Evolutionary conservation across 2,329 filamentous ascomycete species (phyloP).

Genomic region (Ceratocystis papillata): DNA sequence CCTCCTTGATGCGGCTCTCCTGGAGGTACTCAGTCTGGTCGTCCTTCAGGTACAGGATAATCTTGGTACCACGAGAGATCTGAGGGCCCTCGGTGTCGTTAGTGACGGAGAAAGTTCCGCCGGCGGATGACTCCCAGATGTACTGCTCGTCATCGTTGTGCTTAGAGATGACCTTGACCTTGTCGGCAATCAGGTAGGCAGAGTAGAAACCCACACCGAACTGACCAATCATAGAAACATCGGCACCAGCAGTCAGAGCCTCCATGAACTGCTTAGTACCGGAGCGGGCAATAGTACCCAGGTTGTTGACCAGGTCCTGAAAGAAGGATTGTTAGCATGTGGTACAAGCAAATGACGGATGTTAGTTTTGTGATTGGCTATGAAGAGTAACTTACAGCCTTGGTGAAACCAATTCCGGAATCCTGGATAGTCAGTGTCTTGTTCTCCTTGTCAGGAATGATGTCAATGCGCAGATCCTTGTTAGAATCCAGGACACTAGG

Average conservation of each 20-base stretch:
- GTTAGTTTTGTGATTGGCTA: slow-evolving; percentile 8
- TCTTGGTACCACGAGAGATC: slow-evolving; percentile 91
- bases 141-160: slow-evolving; percentile 99
- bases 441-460: slow-evolving; percentile 92
- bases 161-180: slow-evolving; percentile 91
- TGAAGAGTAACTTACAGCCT: slow-evolving; percentile 64
- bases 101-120: slow-evolving; percentile 90
- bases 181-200: slow-evolving; percentile 96
- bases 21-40: slow-evolving; percentile 98
- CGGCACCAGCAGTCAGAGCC: slow-evolving; percentile 92
- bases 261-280: slow-evolving; percentile 99
- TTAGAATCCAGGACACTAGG: slow-evolving; percentile 91
- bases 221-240: slow-evolving; percentile 99
- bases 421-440: slow-evolving; percentile 97
- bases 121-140: slow-evolving; percentile 95
- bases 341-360: neutral
- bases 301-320: slow-evolving; percentile 97
- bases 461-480: slow-evolving; percentile 98
- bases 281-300: slow-evolving; percentile 97
- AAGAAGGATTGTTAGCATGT: slow-evolving; percentile 34
- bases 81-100: slow-evolving; percentile 84
- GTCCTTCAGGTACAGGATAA: slow-evolving; percentile 98
- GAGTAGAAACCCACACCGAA: slow-evolving; percentile 99
- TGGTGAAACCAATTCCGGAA: slow-evolving; percentile 99
- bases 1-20: slow-evolving; percentile 99